Conservation (phyloP, 106 monocot species). For the Allium cepa region DNA sequence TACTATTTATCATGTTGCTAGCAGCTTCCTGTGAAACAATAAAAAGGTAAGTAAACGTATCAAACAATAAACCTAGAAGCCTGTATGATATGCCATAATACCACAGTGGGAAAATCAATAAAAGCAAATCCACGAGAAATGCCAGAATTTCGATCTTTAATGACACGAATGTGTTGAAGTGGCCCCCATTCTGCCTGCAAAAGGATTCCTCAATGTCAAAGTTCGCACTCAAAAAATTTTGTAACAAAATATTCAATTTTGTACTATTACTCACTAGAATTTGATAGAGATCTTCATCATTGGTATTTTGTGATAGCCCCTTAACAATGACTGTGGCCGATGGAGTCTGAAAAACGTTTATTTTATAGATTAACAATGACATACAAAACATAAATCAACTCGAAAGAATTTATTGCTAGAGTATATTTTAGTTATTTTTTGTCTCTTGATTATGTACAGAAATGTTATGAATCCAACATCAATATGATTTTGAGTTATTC, state of each 20-base stretch:
- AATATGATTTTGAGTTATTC: no score
- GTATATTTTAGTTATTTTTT: no score
- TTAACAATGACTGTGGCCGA: slow-evolving; percentile 95
- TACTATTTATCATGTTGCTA: slow-evolving; percentile 71
- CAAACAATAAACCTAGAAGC: not conserved
- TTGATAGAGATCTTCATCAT: slow-evolving; percentile 89
- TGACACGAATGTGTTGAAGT: slow-evolving; percentile 88
- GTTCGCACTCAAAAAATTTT: no score
- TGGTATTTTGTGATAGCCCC: slow-evolving; percentile 86
- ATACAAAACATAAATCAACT: not conserved
- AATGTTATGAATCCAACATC: no score
- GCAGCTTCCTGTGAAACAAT: slow-evolving; percentile 64
- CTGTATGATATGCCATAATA: slow-evolving; percentile 15
- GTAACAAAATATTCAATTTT: no score
- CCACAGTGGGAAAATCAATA: slow-evolving; percentile 93
- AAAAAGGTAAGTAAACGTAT: not conserved
- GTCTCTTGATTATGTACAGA: no score
- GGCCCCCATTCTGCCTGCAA: slow-evolving; percentile 96
- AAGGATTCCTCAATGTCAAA: not conserved
- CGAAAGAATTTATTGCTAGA: slow-evolving; percentile 27
- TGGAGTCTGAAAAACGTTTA: slow-evolving; percentile 43
- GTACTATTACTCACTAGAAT: slow-evolving; percentile 50
- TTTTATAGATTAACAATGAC: not conserved
- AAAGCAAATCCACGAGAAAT: slow-evolving; percentile 97
- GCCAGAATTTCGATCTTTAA: slow-evolving; percentile 88